Conservation (phyloP, 2,329 filamentous ascomycete species). For the Ustulina deusta region DNA sequence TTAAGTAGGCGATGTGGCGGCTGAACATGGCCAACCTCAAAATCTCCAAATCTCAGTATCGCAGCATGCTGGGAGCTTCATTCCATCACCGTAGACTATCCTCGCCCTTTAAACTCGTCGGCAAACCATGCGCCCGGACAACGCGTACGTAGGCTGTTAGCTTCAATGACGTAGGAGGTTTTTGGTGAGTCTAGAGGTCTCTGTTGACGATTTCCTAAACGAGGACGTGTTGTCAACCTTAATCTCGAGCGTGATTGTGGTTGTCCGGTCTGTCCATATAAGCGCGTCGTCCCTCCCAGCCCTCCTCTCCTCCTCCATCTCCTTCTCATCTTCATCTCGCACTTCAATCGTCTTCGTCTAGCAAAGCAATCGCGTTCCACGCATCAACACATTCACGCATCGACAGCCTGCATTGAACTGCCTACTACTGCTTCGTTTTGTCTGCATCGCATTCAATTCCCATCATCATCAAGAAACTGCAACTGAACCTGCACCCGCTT, state of each 20-base stretch:
- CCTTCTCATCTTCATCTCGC: conserved; percentile 11
- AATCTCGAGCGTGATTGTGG: background rate
- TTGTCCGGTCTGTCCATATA: conserved; percentile 4
- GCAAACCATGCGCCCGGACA: conserved; percentile 1
- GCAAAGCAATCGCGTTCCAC: conserved; percentile 18
- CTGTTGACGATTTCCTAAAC: conserved; percentile 18
- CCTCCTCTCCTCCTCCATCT: conserved; percentile 1
- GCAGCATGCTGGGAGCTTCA: conserved; percentile 25
- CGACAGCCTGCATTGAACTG: background rate
- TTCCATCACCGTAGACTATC: background rate
- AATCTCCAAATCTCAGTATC: conserved; percentile 25
- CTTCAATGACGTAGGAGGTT: background rate
- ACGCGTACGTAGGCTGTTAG: background rate
- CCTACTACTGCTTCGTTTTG: background rate
- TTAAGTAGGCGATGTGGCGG: conserved; percentile 22
- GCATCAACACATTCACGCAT: conserved; percentile 4
- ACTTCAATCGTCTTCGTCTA: conserved; percentile 5
- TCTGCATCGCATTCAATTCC: conserved; percentile 4
- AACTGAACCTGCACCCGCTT: no score
- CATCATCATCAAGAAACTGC: background rate
- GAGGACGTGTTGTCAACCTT: conserved; percentile 5
- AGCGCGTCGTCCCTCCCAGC: background rate
- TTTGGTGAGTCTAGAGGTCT: conserved; percentile 26
- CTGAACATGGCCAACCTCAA: conserved; percentile 32
- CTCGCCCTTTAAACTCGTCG: background rate